Evolutionary conservation across 305 asterid species (phyloP).

Genomic region (Fraxinus sp.): DNA sequence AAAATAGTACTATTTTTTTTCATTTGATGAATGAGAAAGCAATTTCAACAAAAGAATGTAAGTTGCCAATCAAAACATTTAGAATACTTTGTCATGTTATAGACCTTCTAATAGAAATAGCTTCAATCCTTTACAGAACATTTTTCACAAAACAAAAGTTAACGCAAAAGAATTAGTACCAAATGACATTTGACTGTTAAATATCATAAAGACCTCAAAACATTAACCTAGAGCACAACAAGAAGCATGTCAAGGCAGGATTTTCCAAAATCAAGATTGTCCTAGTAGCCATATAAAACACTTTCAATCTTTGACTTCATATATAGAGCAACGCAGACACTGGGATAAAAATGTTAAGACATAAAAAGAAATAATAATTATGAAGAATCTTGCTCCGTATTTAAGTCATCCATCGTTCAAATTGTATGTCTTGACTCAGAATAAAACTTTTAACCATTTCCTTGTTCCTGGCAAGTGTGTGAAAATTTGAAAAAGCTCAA

Average conservation of each 20-base stretch:
- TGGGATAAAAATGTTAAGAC: not conserved
- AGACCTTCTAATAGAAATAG: not conserved
- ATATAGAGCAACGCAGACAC: constrained; percentile 5
- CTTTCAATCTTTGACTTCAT: constrained; percentile 12
- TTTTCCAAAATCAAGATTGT: constrained; percentile 11
- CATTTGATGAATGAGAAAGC: constrained; percentile 16
- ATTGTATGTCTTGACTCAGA: not conserved
- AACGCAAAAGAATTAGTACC: not conserved
- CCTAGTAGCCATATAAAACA: not conserved
- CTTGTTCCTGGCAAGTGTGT: not conserved
- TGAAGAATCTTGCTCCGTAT: not conserved
- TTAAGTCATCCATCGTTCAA: not conserved
- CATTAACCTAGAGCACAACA: constrained; percentile 20
- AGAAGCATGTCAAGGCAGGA: constrained; percentile 11
- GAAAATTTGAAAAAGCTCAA: not conserved
- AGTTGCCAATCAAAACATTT: not conserved
- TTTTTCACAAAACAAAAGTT: not conserved
- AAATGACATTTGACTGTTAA: not conserved
- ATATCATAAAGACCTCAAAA: not conserved
- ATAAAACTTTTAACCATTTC: constrained; percentile 3
- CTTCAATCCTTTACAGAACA: not conserved
- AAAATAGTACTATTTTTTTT: constrained; percentile 21
- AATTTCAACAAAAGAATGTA: constrained; percentile 16
- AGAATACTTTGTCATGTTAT: not conserved
- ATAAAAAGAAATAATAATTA: not conserved